Evolutionary conservation across 805 yeast genomes (phyloP), one percentile per base, ranked within the genome.

Genomic region (Metschnikowia hibisci): DNA sequence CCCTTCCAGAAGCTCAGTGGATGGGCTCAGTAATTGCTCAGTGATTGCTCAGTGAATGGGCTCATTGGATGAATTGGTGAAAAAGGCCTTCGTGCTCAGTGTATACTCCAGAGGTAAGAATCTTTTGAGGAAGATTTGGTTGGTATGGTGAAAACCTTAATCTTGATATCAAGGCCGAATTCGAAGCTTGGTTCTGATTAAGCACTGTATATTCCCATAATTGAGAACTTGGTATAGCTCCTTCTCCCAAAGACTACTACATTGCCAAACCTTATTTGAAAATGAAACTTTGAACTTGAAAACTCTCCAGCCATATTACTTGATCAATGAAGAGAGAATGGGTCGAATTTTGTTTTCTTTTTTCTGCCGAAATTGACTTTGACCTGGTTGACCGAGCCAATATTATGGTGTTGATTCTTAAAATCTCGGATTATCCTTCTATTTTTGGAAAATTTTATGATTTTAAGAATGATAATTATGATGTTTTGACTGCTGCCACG

Each of bases 81-180:
- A 66, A 29, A 78, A 77, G 50, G 79, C 80, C 7, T 78, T 81
- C 4, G 77, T 81, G 0, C 78, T 80, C 64, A 62, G 76, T 31
- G 85, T 83, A 0, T 86, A 86, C 7, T 78, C 83, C 2, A 81
- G 78, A 14, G 85, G 84, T 2, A 73, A 73, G 34, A 75, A 76
- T 12, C 51, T 72, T 6, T 64, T 79, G 40, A 63, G 16, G 76
- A 81, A n/a, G 87, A 81, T 52, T 62, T 80, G 45, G 85, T 81
- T 54, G 82, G 81, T 4, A 80, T 81, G 7, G 76, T 77, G 26
- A 77, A 77, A 54, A 68, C 74, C 1, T 66, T n/a, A n/a, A n/a
- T n/a, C n/a, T n/a, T n/a, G n/a, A n/a, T n/a, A n/a, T n/a, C n/a
- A n/a, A n/a, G n/a, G n/a, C n/a, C n/a, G n/a, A n/a, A n/a, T n/a